Percentiles rank a stretch among this genome's conserved stretches.
phyloP scores from a whole-genome alignment of 2,329 filamentous ascomycete species.

The Colletotrichum orchidophilum region DNA sequence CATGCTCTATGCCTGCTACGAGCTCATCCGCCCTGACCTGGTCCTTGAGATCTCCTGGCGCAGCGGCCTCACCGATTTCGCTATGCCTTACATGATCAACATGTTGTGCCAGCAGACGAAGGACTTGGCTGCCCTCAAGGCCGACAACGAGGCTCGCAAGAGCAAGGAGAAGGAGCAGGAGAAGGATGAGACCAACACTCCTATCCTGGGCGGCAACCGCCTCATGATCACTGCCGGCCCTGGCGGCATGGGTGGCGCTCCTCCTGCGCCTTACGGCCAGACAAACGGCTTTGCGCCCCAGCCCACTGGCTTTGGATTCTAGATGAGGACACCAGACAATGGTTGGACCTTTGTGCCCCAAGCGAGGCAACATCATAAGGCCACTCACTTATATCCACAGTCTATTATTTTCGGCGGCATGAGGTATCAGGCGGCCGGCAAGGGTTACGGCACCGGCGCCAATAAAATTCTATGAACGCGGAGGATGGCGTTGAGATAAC shows the following conservation, averaged over 20 bases:
- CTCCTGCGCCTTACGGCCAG: slow-evolving; percentile 77
- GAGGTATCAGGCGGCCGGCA: slow-evolving; percentile 1
- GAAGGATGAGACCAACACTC: slow-evolving; percentile 92
- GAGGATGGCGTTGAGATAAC: slow-evolving; percentile 34
- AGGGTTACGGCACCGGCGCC: not conserved
- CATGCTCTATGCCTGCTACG: slow-evolving; percentile 99
- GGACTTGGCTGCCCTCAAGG: slow-evolving; percentile 85
- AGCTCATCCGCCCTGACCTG: slow-evolving; percentile 91
- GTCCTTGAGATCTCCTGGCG: slow-evolving; percentile 98
- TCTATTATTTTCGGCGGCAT: not conserved
- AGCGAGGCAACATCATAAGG: not conserved
- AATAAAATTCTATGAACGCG: slow-evolving; percentile 22
- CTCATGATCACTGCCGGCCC: slow-evolving; percentile 97
- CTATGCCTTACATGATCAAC: slow-evolving; percentile 99
- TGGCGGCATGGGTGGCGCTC: slow-evolving; percentile 56
- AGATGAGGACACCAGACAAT: slow-evolving; percentile 39
- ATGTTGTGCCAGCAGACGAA: slow-evolving; percentile 90
- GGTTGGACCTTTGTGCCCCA: slow-evolving; percentile 18
- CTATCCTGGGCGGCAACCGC: slow-evolving; percentile 87
- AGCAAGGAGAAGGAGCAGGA: slow-evolving; percentile 74
- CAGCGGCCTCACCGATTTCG: slow-evolving; percentile 92
- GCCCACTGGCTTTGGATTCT: slow-evolving; percentile 80
- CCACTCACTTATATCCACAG: slow-evolving; percentile 5
- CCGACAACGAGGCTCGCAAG: slow-evolving; percentile 96
- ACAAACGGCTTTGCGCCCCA: slow-evolving; percentile 91